Evolutionary conservation across 768 basidiomycete species (phyloP), one percentile per base, ranked within the genome.

Genomic region (Erythrobasidium yunnanense): DNA sequence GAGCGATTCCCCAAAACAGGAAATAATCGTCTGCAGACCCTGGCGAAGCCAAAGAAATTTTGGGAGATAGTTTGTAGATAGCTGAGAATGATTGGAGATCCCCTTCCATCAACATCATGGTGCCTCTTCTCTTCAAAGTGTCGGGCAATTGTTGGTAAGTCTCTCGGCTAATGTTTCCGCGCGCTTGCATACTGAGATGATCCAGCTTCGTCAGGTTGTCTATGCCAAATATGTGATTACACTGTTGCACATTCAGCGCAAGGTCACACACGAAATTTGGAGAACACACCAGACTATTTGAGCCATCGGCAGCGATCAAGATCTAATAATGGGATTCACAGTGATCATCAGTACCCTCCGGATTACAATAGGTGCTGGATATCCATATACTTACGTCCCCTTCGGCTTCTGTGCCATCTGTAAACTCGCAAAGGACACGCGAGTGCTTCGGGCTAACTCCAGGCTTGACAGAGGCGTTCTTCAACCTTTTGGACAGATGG

Each of bases 11-110:
- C 54, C 54, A 55, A 22, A 55, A 55, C 23, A 55, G 54, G 30
- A 55, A 55, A 5, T 32, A 55, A 20, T 55, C 54, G 54, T 55
- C 42, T 34, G 22, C 54, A 4, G 51, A 52, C 13, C 51, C 42
- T 55, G n/a, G 25, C 42, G 29, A 34, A 32, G 4, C 33, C 54
- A 15, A 45, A 15, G n/a, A n/a, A 20, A 15, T 45, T 45, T 15
- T 45, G 42, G 42, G 42, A 15, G 42, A 15, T 20, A 20, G 15
- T 8, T 55, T 38, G 29, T 55, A 55, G 30, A 55, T 38, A 13
- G 54, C 54, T 17, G 33, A 32, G 33, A 55, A 55, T 7, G 33
- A 23, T 20, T 30, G 29, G 27, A 22, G 23, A 27, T 55, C 32
- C 33, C 32, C 23, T 4, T 20, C 32, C 23, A 55, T 34, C 33